Evolutionary conservation across 192 early-diverging fungal genomes (phyloP), one percentile per base, ranked within the genome.

Genomic region (Geranomyces variabilis): DNA sequence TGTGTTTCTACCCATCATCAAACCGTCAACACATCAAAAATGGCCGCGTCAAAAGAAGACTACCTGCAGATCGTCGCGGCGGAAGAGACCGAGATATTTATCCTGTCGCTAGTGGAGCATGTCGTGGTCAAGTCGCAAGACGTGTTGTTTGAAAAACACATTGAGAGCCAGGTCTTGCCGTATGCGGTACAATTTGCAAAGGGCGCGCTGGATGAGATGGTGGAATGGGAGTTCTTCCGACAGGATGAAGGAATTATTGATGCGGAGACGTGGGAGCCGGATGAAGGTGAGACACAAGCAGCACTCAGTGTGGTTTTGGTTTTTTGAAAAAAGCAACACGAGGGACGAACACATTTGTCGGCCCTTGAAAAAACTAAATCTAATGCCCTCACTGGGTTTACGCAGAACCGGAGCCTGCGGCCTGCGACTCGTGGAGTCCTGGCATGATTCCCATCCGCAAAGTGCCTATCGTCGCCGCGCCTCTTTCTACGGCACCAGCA

Each of bases 121-220:
- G 75, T 87, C 34, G 57, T 87, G 14, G 43, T 49, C 26, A 64
- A 72, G 28, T 79, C 80, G 1, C 82, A 87, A 36, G 77, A 83
- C 36, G 83, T 87, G 13, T 64, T 87, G 63, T 87, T 87, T 72
- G 83, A 87, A 72, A 84, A 83, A 51, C 85, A 83, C 62, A 87
- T 87, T 56, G 81, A 83, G 60, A 74, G 63, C 30, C 85, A 87
- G 63, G 79, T 87, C n/a, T 62, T 87, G 30, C 85, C 85, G 1
- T 87, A 81, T 66, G 83, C 85, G 15, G 83, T 87, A 0, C 70
- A 79, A 33, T 84, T 83, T 66, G 79, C 81, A 21, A 82, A 80
- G 61, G 71, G 63, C 24, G 76, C 79, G 60, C 36, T 87, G 17
- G 57, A 82, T 65, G 70, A 60, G 47, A 67, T 84, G 22, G 67